phyloP scores from a whole-genome alignment of 176 grass and related monocot species.

The Rhynchospora breviuscula region DNA sequence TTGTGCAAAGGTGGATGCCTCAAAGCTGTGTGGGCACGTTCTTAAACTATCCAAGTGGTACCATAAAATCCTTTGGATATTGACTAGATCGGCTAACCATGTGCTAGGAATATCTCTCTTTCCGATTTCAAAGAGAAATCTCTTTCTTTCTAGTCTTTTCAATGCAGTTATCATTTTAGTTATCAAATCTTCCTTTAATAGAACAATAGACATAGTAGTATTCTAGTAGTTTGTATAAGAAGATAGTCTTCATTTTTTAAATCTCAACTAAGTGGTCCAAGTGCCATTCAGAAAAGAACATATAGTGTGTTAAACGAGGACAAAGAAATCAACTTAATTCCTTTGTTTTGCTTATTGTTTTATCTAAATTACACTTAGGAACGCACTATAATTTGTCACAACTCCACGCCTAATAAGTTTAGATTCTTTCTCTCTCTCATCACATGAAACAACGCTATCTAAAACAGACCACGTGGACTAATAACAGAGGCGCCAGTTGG shows the following conservation, averaged over 20 bases:
- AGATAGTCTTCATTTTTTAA: not conserved
- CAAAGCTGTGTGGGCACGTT: not conserved
- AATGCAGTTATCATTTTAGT: not conserved
- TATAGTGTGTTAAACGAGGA: no score
- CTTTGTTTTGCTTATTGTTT: no score
- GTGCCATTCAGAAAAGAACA: no score
- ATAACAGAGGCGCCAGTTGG: not conserved
- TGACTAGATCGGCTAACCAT: not conserved
- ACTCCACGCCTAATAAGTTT: not conserved
- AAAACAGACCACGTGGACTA: not conserved
- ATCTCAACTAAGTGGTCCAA: not conserved
- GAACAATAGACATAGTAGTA: no score
- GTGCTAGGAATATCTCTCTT: not conserved
- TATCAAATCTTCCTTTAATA: no score
- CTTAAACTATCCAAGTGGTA: not conserved
- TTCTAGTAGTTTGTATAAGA: not conserved
- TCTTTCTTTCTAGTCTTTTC: not conserved
- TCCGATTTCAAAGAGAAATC: not conserved
- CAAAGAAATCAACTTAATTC: no score
- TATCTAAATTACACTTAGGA: not conserved
- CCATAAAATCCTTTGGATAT: constrained; percentile 14
- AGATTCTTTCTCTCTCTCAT: not conserved
- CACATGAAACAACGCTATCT: not conserved
- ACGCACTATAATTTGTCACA: not conserved
- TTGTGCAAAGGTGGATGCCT: not conserved